These are phyloP conservation scores for Plasmodium vivax DNA, from an alignment of 169 alveolate genomes.

Conservation along the genomic window DNA sequence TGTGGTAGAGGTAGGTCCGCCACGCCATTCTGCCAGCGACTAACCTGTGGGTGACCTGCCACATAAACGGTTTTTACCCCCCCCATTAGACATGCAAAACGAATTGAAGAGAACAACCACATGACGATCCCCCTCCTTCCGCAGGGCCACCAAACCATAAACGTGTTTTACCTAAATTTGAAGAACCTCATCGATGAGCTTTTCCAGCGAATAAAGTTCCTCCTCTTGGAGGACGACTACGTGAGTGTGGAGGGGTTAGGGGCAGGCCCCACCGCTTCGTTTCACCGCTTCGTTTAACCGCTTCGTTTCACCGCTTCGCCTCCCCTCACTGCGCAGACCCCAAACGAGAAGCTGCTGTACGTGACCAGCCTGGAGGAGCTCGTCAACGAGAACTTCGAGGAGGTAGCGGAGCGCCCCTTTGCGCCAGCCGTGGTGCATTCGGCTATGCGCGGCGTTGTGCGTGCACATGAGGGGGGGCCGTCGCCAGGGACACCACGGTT, in stretches of 20 bases:
- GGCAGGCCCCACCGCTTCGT: background rate
- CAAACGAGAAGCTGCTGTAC: constrained; percentile 30
- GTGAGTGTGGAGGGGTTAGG: background rate
- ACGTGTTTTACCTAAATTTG: constrained; percentile 34
- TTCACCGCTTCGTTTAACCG: no score
- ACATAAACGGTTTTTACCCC: background rate
- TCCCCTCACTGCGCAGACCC: constrained; percentile 1
- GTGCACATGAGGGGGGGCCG: background rate
- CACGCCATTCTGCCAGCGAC: background rate
- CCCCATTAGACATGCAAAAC: background rate
- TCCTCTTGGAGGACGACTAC: constrained; percentile 29
- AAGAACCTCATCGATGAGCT: constrained; percentile 38
- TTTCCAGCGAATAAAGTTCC: constrained; percentile 43
- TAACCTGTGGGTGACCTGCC: no score
- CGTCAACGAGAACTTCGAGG: constrained; percentile 42
- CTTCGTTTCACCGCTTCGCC: background rate
- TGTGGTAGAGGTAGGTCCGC: constrained; percentile 15
- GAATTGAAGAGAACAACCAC: background rate
- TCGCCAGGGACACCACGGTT: background rate
- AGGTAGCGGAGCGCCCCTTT: constrained; percentile 2
- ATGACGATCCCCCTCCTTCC: background rate
- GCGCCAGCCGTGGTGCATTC: background rate
- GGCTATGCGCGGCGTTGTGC: background rate
- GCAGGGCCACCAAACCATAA: constrained; percentile 46
- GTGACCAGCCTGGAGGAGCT: constrained; percentile 45